Base-by-base conservation (phyloP, 2,329 filamentous ascomycete species). In the Pseudogymnoascus sp. region DNA sequence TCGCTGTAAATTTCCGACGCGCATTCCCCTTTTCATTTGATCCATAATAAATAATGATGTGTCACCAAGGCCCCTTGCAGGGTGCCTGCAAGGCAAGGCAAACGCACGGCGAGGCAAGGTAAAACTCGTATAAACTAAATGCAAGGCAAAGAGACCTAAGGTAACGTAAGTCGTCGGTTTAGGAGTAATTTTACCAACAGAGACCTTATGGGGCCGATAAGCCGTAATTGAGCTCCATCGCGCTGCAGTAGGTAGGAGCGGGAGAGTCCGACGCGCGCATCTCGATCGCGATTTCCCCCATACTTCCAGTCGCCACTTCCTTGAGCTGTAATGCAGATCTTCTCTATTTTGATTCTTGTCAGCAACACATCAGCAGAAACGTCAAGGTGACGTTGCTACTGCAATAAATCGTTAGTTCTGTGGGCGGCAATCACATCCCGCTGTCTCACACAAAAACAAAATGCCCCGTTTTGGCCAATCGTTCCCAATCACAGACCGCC, bases 351-450 rank as follows among this genome's bases (percentile, higher is more conserved):
- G 36, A 37, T 37, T 37, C 15, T 37, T n/a, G 36, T 37, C n/a
- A 37, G 15, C n/a, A 27, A 52, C 45, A 15, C 8, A 31, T 33
- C 29, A 52, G n/a, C 45, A 15, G 45, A 52, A 52, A 31, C 29
- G 8, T 12, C 27, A 52, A 52, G 45, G 27, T 15, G 27, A 33
- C 45, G 45, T 15, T 31, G 45, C 1, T 13, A 48, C 45, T 52
- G 45, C 45, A 52, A 52, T 18, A 29, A 52, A 52, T 33, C 45
- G 45, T 13, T 52, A 52, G 45, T 52, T 52, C 45, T 52, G 45
- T 52, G 27, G 45, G n/a, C 27, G 45, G 45, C 27, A 33, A 52
- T 52, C 45, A 52, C 45, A 52, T 52, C 45, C 45, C 27, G 45
- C 9, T 52, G 45, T 52, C 45, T 52, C 45, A 52, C 27, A 21